A percentile compares a stretch with the other conserved stretches of the same genome.
These are phyloP conservation scores for Nakazawaea ernobii DNA, from an alignment of 805 yeast genomes.

Conservation along the genomic window DNA sequence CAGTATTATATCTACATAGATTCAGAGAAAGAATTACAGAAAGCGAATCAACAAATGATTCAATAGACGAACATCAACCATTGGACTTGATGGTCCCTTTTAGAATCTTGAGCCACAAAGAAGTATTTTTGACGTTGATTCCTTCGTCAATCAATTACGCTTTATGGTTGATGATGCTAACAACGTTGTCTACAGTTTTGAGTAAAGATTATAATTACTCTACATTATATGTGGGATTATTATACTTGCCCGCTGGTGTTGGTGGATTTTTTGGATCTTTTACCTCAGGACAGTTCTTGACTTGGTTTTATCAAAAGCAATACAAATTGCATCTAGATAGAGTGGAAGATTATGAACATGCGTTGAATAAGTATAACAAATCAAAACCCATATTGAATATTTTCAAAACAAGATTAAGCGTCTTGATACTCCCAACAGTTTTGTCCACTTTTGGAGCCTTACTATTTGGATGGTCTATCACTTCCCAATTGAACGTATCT, in stretches of 20 bases:
- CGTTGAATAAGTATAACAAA: constrained; percentile 8
- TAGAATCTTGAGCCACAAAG: constrained; percentile 34
- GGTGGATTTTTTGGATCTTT: constrained; percentile 58
- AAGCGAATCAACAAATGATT: constrained; percentile 15
- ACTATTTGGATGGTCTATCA: constrained; percentile 72
- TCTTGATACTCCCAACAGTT: constrained; percentile 35
- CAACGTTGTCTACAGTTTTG: constrained; percentile 51
- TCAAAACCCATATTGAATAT: constrained; percentile 44
- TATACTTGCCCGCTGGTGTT: constrained; percentile 63
- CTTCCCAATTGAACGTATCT: constrained; percentile 38
- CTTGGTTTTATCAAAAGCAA: constrained; percentile 37
- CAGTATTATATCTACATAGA: constrained; percentile 30
- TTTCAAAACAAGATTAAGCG: constrained; percentile 47
- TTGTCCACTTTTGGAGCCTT: constrained; percentile 34
- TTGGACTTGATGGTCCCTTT: constrained; percentile 29
- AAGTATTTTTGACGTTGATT: constrained; percentile 39
- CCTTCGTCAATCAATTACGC: constrained; percentile 58
- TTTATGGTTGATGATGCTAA: constrained; percentile 56
- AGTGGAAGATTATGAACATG: constrained; percentile 8
- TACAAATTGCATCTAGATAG: neutral
- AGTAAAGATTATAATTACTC: constrained; percentile 39
- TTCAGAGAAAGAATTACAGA: constrained; percentile 27
- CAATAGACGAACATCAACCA: constrained; percentile 14
- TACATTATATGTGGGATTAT: constrained; percentile 50
- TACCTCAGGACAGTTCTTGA: constrained; percentile 45